Conservation (phyloP, 2,329 filamentous ascomycete species). For the Stemphylium beticola region DNA sequence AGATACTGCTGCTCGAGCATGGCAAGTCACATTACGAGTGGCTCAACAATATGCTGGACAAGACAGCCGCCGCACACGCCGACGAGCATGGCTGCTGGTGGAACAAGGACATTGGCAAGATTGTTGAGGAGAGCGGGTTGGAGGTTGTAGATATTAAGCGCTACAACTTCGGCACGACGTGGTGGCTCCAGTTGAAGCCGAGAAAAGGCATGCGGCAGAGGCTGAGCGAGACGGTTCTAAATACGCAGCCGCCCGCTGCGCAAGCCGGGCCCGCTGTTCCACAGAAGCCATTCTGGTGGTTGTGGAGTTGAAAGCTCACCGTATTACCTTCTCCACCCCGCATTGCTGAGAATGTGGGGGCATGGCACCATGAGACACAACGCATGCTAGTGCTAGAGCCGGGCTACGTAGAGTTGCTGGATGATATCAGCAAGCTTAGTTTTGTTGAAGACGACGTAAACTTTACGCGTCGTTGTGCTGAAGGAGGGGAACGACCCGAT, state of each 20-base stretch:
- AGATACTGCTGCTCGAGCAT: constrained; percentile 58
- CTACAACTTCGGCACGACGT: constrained; percentile 58
- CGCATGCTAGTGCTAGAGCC: neutral
- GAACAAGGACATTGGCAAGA: constrained; percentile 58
- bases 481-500: constrained; percentile 20
- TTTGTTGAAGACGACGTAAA: constrained; percentile 19
- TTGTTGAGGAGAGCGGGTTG: constrained; percentile 56
- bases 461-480: constrained; percentile 6
- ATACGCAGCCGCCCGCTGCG: constrained; percentile 23
- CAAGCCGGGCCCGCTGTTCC: constrained; percentile 23
- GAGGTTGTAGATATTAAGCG: constrained; percentile 55
- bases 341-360: constrained; percentile 9
- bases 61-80: constrained; percentile 55
- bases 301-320: constrained; percentile 40
- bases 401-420: neutral
- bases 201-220: constrained; percentile 37
- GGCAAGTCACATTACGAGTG: constrained; percentile 56
- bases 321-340: constrained; percentile 19
- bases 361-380: constrained; percentile 11
- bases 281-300: constrained; percentile 43
- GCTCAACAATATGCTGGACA: constrained; percentile 56
- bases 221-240: constrained; percentile 13
- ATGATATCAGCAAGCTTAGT: neutral
- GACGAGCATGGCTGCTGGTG: constrained; percentile 60
- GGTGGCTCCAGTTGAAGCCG: constrained; percentile 57